phyloP scores from a whole-genome alignment of 2,329 filamentous ascomycete genomes.

The Fusarium subglutinans region DNA sequence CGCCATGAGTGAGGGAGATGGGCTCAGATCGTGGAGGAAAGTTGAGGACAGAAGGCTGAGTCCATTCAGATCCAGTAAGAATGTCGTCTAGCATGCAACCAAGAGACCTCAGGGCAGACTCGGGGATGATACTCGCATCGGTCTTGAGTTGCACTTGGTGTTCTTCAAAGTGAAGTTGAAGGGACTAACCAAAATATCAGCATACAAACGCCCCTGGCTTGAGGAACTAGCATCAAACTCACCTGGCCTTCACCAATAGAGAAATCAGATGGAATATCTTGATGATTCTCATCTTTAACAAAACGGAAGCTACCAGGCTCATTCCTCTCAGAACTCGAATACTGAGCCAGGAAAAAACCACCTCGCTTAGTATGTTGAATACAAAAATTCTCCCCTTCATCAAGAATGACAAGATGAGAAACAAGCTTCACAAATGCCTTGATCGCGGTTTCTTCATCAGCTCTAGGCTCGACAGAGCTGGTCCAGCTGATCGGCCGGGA shows the following conservation, averaged over 20 bases:
- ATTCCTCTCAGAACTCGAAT: background rate
- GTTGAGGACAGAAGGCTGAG: slow-evolving; percentile 10
- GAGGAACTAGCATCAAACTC: background rate
- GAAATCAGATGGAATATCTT: slow-evolving; percentile 2
- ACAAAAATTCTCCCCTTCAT: slow-evolving; percentile 3
- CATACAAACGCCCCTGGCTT: background rate
- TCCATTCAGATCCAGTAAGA: background rate
- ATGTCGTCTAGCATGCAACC: slow-evolving; percentile 1
- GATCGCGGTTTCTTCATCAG: background rate
- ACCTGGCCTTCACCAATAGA: slow-evolving; percentile 17
- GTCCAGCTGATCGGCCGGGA: background rate
- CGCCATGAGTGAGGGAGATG: background rate
- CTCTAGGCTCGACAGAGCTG: background rate
- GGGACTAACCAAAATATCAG: background rate
- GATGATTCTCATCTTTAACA: background rate
- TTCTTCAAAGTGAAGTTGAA: background rate
- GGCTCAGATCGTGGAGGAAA: slow-evolving; percentile 1
- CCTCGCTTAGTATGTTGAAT: background rate
- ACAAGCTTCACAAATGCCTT: slow-evolving; percentile 2
- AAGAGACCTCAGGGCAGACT: background rate
- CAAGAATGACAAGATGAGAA: background rate
- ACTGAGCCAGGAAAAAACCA: background rate
- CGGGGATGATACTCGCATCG: background rate
- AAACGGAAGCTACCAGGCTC: background rate
- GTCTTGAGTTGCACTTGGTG: background rate